Conservation (phyloP, 495 filamentous ascomycete genomes). For the Penicillium maclennaniae region DNA sequence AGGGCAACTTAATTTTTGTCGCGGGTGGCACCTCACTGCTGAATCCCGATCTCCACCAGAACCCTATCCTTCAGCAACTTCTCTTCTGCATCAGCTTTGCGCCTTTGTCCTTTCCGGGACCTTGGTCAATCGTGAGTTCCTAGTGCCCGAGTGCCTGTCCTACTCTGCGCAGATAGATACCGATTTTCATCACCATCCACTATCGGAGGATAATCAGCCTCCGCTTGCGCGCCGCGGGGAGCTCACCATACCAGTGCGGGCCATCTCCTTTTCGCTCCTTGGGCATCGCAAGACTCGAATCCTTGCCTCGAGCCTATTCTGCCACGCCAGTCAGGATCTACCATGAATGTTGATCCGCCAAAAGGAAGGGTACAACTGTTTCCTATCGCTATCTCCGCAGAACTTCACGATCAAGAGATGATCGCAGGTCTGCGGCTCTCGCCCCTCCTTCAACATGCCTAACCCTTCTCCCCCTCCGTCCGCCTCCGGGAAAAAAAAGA, state of each 20-base stretch:
- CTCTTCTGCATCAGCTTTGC: conserved; percentile 11
- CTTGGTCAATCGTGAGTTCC: conserved; percentile 1
- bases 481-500: conserved; percentile 41
- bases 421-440: conserved; percentile 30
- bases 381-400: conserved; percentile 27
- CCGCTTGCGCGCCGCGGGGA: conserved; percentile 22
- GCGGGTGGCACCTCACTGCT: neutral
- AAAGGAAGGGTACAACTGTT: conserved; percentile 20
- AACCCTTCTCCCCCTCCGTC: conserved; percentile 35
- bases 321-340: conserved; percentile 18
- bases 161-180: conserved; percentile 2
- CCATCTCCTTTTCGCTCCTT: conserved; percentile 12
- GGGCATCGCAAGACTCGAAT: conserved; percentile 9
- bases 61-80: conserved; percentile 11
- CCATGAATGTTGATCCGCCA: conserved; percentile 34
- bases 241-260: conserved; percentile 11
- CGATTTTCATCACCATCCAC: neutral
- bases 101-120: conserved; percentile 1
- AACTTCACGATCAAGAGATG: conserved; percentile 35
- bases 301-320: conserved; percentile 1
- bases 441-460: conserved; percentile 34
- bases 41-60: conserved; percentile 18
- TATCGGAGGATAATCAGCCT: conserved; percentile 18
- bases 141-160: neutral
- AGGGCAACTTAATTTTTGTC: conserved; percentile 25